Percentiles rank a stretch among this genome's conserved stretches.
Evolutionary conservation across 1,284 basidiomycete species (phyloP).

Genomic region (Neolentinus lepideus): DNA sequence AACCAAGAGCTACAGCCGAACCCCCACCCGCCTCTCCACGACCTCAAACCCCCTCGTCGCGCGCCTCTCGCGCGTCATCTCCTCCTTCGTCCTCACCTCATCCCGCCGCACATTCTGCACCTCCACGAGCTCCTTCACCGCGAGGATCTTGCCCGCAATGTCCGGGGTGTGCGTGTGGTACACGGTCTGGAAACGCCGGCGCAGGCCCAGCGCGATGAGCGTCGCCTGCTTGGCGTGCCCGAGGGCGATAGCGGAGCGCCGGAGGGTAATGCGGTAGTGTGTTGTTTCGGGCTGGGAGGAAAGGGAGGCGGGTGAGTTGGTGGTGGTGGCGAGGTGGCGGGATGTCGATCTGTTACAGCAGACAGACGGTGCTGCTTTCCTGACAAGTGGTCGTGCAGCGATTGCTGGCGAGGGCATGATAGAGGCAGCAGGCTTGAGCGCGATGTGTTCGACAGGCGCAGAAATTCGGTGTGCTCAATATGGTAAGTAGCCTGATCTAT

Average conservation of each 20-base stretch:
- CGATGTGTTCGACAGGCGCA: no score
- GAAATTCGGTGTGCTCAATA: no score
- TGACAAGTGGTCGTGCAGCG: no score
- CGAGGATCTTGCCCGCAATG: conserved; percentile 75
- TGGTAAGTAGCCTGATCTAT: no score
- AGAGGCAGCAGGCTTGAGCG: no score
- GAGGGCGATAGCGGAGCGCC: conserved; percentile 77
- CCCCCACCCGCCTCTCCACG: background rate
- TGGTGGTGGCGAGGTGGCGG: background rate
- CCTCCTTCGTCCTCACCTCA: conserved; percentile 55
- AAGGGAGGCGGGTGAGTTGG: background rate
- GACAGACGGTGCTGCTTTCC: background rate
- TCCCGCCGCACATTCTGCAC: conserved; percentile 72
- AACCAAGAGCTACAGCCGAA: background rate
- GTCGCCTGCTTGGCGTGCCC: conserved; percentile 67
- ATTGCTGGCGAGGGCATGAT: no score
- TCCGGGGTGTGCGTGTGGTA: conserved; percentile 69
- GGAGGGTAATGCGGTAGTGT: conserved; percentile 81
- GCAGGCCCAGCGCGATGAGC: conserved; percentile 69
- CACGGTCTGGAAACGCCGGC: conserved; percentile 75
- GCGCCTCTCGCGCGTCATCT: conserved; percentile 58
- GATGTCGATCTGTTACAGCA: background rate
- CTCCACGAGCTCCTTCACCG: conserved; percentile 81
- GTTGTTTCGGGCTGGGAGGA: conserved; percentile 25
- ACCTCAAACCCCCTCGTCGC: conserved; percentile 62